These are phyloP conservation scores for Fusarium sp. DNA, from an alignment of 2,329 filamentous ascomycete genomes.

Conservation along the genomic window DNA sequence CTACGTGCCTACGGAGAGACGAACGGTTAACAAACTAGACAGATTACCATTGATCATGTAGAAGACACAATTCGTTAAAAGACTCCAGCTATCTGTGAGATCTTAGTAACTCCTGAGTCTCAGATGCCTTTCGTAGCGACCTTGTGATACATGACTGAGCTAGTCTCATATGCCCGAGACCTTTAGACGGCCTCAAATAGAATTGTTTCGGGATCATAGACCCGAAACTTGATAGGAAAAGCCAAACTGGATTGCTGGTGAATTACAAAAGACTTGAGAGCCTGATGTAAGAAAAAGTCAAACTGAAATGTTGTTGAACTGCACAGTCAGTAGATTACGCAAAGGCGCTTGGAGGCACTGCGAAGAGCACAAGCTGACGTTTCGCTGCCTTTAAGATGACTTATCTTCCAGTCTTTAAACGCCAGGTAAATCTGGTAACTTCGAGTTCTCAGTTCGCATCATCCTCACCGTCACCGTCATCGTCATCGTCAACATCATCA, in stretches of 20 bases:
- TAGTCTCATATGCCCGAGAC: not conserved
- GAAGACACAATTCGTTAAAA: not conserved
- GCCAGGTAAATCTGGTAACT: not conserved
- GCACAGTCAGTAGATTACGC: not conserved
- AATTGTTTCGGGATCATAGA: not conserved
- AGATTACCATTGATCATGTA: not conserved
- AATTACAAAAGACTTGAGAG: not conserved
- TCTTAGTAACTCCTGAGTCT: not conserved
- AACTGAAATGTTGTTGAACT: not conserved
- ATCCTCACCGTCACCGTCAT: not conserved
- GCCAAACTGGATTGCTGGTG: not conserved
- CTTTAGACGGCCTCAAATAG: not conserved
- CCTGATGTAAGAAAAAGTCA: not conserved
- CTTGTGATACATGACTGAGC: not conserved
- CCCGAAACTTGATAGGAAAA: not conserved
- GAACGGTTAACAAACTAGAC: not conserved
- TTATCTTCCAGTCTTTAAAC: not conserved
- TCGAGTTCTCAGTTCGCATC: not conserved
- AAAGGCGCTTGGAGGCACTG: no score
- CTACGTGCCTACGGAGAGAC: not conserved
- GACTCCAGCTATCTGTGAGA: not conserved
- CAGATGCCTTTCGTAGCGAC: not conserved
- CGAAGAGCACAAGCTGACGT: not conserved
- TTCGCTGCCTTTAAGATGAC: not conserved
- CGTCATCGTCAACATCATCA: not conserved